Percentiles rank a stretch among this genome's conserved stretches.
phyloP scores from a whole-genome alignment of 2,329 filamentous ascomycete genomes.

The Aspergillus puulaauensis region DNA sequence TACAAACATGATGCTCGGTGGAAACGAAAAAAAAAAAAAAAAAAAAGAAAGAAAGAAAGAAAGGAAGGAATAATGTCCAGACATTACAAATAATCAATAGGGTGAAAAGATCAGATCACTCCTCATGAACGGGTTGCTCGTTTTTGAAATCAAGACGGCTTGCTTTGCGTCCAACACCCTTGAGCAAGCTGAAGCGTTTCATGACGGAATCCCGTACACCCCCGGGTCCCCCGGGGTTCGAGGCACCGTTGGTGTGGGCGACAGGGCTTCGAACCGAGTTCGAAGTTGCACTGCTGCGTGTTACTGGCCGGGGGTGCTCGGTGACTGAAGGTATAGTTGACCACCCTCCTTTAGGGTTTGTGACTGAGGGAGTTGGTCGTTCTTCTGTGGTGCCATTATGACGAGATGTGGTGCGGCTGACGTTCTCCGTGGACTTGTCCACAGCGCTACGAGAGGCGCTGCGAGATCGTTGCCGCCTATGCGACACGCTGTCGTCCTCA shows the following conservation, averaged over 20 bases:
- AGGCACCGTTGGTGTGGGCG: conserved; percentile 41
- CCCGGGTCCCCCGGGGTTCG: conserved; percentile 25
- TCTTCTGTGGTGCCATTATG: conserved; percentile 23
- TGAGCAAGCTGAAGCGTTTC: conserved; percentile 76
- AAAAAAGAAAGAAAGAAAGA: conserved; percentile 4
- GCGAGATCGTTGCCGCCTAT: conserved; percentile 26
- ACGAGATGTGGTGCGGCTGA: conserved; percentile 30
- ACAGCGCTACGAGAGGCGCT: conserved; percentile 29
- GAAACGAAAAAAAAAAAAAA: conserved; percentile 4
- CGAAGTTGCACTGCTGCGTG: conserved; percentile 25
- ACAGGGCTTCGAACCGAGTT: conserved; percentile 17
- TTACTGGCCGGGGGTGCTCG: conserved; percentile 35
- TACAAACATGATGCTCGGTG: conserved; percentile 11
- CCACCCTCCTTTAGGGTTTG: conserved; percentile 30
- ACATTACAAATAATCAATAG: conserved; percentile 25
- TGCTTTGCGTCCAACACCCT: conserved; percentile 66
- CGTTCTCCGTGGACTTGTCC: conserved; percentile 28
- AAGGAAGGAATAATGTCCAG: conserved; percentile 23
- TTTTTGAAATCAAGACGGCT: conserved; percentile 54
- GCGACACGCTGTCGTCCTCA: conserved; percentile 22
- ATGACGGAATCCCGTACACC: conserved; percentile 62
- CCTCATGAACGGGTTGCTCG: conserved; percentile 33
- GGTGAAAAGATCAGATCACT: conserved; percentile 26
- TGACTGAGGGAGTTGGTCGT: conserved; percentile 15
- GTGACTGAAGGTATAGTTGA: conserved; percentile 35